These are phyloP conservation scores for Penicillium egyptiacum DNA, from an alignment of 495 filamentous ascomycete genomes.

Conservation along the genomic window DNA sequence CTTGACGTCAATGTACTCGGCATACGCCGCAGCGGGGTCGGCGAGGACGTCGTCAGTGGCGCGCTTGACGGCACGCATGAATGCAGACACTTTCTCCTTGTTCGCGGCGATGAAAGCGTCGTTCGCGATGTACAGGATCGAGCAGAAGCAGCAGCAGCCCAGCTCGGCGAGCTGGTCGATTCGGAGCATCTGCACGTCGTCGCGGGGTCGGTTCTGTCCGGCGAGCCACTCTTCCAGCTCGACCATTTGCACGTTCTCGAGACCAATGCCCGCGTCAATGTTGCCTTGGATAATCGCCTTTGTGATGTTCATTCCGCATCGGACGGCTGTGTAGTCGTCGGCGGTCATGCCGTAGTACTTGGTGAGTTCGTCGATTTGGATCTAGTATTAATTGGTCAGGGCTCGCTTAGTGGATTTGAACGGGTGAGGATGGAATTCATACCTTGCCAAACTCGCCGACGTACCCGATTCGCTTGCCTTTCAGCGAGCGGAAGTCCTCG, in stretches of 20 bases:
- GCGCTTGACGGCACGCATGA: slow-evolving; percentile 65
- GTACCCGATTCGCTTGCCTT: slow-evolving; percentile 69
- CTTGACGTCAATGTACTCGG: slow-evolving; percentile 66
- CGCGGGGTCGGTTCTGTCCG: slow-evolving; percentile 55
- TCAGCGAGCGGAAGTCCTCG: slow-evolving; percentile 59
- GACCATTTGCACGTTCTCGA: slow-evolving; percentile 74
- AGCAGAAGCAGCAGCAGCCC: slow-evolving; percentile 75
- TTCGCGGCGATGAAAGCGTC: slow-evolving; percentile 62
- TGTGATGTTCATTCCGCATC: slow-evolving; percentile 63
- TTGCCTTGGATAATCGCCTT: slow-evolving; percentile 64
- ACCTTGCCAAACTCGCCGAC: slow-evolving; percentile 69
- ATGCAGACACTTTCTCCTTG: slow-evolving; percentile 55
- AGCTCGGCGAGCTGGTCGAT: slow-evolving; percentile 71
- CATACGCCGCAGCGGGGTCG: slow-evolving; percentile 56
- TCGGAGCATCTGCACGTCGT: slow-evolving; percentile 69
- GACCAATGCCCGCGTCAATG: slow-evolving; percentile 69
- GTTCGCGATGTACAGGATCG: slow-evolving; percentile 70
- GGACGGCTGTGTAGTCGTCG: slow-evolving; percentile 67
- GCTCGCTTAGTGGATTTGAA: too few species aligned
- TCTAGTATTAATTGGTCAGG: slow-evolving; percentile 32
- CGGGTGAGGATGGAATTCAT: not conserved
- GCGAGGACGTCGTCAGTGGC: slow-evolving; percentile 66
- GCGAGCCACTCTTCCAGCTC: slow-evolving; percentile 70
- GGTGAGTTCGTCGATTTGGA: slow-evolving; percentile 73
- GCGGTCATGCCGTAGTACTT: slow-evolving; percentile 70